phyloP scores from a whole-genome alignment of 495 filamentous ascomycete species.

The Sporormia fimetaria region DNA sequence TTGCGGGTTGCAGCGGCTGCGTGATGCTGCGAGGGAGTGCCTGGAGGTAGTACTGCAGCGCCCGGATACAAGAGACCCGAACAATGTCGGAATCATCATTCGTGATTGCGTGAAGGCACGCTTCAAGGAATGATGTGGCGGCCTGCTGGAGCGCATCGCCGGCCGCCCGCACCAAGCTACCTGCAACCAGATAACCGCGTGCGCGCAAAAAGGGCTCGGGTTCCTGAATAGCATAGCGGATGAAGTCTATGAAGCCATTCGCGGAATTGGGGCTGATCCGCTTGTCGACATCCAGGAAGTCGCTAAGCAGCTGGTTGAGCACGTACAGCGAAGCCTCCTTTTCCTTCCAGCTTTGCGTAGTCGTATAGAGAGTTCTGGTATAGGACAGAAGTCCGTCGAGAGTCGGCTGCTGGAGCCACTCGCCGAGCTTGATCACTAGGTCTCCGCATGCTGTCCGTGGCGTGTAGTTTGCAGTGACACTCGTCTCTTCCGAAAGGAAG shows the following conservation, averaged over 20 bases:
- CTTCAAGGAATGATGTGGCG: conserved; percentile 55
- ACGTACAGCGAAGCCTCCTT: conserved; percentile 76
- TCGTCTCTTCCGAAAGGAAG: conserved; percentile 88
- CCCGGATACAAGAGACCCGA: conserved; percentile 81
- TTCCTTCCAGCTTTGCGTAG: conserved; percentile 44
- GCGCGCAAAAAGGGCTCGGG: conserved; percentile 61
- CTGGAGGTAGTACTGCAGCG: conserved; percentile 69
- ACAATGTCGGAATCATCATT: conserved; percentile 73
- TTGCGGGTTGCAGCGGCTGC: conserved; percentile 53
- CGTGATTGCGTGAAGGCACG: conserved; percentile 61
- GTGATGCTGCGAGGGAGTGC: conserved; percentile 43
- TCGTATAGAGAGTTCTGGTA: conserved; percentile 51
- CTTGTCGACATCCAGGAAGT: conserved; percentile 65
- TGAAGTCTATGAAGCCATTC: conserved; percentile 59
- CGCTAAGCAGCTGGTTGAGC: conserved; percentile 65
- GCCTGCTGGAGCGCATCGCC: conserved; percentile 44
- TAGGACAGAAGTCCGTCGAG: conserved; percentile 64
- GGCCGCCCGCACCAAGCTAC: conserved; percentile 50
- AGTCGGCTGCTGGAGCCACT: conserved; percentile 64
- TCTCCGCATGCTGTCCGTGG: conserved; percentile 85
- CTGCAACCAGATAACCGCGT: conserved; percentile 74
- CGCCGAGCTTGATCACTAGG: conserved; percentile 80
- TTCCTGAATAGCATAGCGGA: conserved; percentile 64
- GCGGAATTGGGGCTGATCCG: conserved; percentile 53
- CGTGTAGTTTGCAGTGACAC: conserved; percentile 92